Evolutionary conservation across 140 eudicot species (phyloP), one percentile per base, ranked within the genome.

Genomic region (Eryngium alpinum): DNA sequence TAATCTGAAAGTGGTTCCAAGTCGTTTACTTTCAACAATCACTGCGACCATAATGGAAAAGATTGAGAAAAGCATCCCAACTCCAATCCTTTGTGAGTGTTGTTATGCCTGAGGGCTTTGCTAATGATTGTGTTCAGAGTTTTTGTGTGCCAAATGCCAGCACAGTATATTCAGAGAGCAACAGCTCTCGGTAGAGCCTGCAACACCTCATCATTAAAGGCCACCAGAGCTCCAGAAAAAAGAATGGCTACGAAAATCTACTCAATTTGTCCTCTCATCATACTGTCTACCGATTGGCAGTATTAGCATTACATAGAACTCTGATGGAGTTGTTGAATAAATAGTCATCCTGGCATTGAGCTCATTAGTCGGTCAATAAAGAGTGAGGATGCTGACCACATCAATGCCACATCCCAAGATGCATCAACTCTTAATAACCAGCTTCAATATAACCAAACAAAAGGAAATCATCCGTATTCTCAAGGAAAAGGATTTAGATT

Each of bases 91-190:
- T n/a, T n/a, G n/a, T n/a, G n/a, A n/a, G n/a, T n/a, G n/a, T n/a
- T n/a, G n/a, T n/a, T n/a, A n/a, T n/a, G n/a, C n/a, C n/a, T n/a
- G n/a, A n/a, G n/a, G n/a, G n/a, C n/a, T n/a, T n/a, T n/a, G n/a
- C n/a, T n/a, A n/a, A n/a, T n/a, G n/a, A n/a, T n/a, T n/a, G n/a
- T n/a, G n/a, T n/a, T n/a, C n/a, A n/a, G n/a, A n/a, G n/a, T n/a
- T n/a, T n/a, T n/a, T n/a, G n/a, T 95, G 86, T 95, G 99, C 97
- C 97, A 92, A 84, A 95, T 87, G 78, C 99, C 99, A 78, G 99
- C 99, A 91, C 97, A 91, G 84, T 95, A 95, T 85, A 95, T 87
- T 67, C 97, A 92, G 53, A 95, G 97, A 83, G 96, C 84, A 79
- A 92, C 84, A 66, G 81, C 32, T 15, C 90, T 77, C 4, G 97